Conservation (phyloP, 345 rosid species). For the Mallotus nudiflorus region DNA sequence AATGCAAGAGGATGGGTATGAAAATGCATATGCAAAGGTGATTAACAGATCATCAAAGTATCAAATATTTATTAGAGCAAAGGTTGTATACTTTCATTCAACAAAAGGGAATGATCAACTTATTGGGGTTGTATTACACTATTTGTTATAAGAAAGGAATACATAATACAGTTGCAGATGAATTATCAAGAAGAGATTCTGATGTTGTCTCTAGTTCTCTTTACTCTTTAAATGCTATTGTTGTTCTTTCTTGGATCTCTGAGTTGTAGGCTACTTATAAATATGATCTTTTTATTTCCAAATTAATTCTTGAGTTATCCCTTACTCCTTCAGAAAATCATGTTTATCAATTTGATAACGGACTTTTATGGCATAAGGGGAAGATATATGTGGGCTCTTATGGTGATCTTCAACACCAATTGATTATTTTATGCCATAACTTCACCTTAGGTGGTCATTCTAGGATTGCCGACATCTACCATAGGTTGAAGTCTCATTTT, state of each 20-base stretch:
- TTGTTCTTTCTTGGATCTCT: neutral
- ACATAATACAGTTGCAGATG: neutral
- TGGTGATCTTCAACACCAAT: no score
- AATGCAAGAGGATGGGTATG: no score
- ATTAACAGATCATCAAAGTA: neutral
- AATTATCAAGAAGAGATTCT: no score
- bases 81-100: neutral
- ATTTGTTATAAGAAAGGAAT: neutral
- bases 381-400: no score
- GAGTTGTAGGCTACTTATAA: neutral
- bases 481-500: no score
- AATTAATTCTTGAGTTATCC: neutral
- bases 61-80: neutral
- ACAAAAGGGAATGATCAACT: neutral
- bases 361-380: neutral
- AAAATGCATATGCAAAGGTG: no score
- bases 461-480: no score
- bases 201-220: no score
- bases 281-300: neutral
- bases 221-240: neutral
- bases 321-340: neutral
- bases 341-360: neutral
- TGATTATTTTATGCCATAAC: no score
- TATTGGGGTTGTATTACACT: neutral
- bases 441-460: no score